A percentile compares a stretch with the other conserved stretches of the same genome.
These are phyloP conservation scores for Pseudogymnoascus sp. DNA, from an alignment of 2,329 filamentous ascomycete species.

Conservation along the genomic window DNA sequence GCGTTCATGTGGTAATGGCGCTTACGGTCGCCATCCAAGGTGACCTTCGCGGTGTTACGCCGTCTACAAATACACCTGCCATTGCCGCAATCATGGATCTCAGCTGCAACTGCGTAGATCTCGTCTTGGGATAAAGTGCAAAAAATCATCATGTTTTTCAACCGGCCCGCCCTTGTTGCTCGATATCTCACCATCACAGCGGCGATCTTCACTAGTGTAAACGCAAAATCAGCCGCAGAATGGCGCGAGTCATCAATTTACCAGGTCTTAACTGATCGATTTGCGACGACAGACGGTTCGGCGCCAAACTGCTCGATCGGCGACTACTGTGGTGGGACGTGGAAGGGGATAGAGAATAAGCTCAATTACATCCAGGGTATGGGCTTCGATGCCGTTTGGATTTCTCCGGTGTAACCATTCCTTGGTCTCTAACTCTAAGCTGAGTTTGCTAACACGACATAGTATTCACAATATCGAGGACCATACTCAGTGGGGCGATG, in stretches of 20 bases:
- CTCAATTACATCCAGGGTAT: conserved; percentile 42
- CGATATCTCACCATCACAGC: neutral
- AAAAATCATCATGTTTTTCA: neutral
- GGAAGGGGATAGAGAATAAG: conserved; percentile 38
- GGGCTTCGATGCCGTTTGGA: conserved; percentile 38
- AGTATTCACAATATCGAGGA: conserved; percentile 24
- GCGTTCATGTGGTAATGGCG: neutral
- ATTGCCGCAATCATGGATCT: neutral
- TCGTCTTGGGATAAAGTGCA: neutral
- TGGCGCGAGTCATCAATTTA: conserved; percentile 35
- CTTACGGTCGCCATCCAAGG: neutral
- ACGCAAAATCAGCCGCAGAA: conserved; percentile 11
- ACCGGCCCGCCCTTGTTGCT: neutral
- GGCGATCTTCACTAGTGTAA: neutral
- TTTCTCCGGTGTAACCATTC: conserved; percentile 28
- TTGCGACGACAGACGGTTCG: conserved; percentile 30
- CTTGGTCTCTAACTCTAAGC: conserved; percentile 32
- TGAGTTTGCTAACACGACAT: conserved; percentile 11
- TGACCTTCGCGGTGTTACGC: neutral
- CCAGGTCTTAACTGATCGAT: conserved; percentile 36
- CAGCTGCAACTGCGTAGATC: neutral
- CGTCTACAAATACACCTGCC: neutral
- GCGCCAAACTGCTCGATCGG: conserved; percentile 13
- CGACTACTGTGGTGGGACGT: conserved; percentile 42
- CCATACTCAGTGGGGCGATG: conserved; percentile 30